Conservation (phyloP, 495 filamentous ascomycete genomes). For the Aspergillus mulundensis region DNA sequence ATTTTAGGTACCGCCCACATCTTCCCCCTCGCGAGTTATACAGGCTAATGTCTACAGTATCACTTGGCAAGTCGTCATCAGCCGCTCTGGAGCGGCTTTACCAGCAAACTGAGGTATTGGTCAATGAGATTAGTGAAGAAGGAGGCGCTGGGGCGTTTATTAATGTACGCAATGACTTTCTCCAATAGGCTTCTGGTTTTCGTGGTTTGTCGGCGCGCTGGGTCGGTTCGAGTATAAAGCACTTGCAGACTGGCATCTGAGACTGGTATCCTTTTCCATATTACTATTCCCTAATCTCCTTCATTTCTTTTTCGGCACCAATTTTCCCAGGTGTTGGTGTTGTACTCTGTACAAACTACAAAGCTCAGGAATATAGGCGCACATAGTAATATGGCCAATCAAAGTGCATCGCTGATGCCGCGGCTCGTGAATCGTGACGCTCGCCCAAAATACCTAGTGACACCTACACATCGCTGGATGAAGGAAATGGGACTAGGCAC, state of each 20-base stretch:
- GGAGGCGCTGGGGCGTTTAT: constrained; percentile 87
- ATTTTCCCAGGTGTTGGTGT: too few relatives aligned
- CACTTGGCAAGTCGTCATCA: constrained; percentile 81
- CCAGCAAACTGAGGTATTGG: constrained; percentile 80
- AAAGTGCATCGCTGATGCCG: too few relatives aligned
- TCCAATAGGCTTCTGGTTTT: constrained; percentile 37
- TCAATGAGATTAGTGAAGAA: constrained; percentile 75
- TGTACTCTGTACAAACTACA: too few relatives aligned
- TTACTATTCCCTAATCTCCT: neutral
- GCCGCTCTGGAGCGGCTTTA: constrained; percentile 83
- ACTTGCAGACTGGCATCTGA: constrained; percentile 2
- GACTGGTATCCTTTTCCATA: constrained; percentile 5
- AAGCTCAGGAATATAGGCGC: too few relatives aligned
- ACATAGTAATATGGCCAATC: too few relatives aligned
- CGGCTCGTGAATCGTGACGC: too few relatives aligned
- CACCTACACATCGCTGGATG: too few relatives aligned
- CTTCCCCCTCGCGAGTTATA: constrained; percentile 1
- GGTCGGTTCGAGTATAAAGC: neutral
- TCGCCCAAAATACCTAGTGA: too few relatives aligned
- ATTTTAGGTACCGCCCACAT: constrained; percentile 68
- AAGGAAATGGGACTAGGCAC: too few relatives aligned
- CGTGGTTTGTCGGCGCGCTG: constrained; percentile 13
- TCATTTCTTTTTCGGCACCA: too few relatives aligned
- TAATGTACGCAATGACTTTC: constrained; percentile 66
- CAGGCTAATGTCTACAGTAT: constrained; percentile 53